Evolutionary conservation across 2,329 filamentous ascomycete species (phyloP), one percentile per base, ranked within the genome.

Genomic region (Pseudogymnoascus sp.): DNA sequence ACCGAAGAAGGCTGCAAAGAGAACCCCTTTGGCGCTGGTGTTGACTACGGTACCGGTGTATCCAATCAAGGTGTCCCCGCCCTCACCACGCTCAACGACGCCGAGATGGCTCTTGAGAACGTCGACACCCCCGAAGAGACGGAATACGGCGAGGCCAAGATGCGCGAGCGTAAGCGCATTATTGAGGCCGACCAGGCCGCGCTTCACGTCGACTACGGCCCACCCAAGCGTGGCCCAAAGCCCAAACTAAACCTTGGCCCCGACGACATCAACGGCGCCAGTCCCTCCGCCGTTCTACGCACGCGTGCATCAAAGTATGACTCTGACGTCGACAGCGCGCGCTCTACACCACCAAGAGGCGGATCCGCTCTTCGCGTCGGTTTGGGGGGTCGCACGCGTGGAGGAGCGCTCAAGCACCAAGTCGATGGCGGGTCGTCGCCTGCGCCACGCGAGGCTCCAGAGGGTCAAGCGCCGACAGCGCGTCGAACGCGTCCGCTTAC

Each of bases 21-120:
- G 67, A 99, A 99, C 69, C 94, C 94, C 0, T 99, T 97, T 68
- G 94, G 94, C 0, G 72, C 78, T 9, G 86, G 85, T 11, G 82
- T 88, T 2, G 85, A 87, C 69, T 88, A 88, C 64, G 81, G 79
- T 7, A 75, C 83, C 1, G 81, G 84, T 63, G 82, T 87, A 1
- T 82, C 83, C 41, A 88, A 87, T 64, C 85, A 88, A 70, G 85
- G 85, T 64, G 82, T 92, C 4, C 88, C 91, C 3, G 73, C 79
- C 12, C 80, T 95, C 65, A 79, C 83, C 32, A 77, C 81, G 66
- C 78, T 94, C 76, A 82, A 81, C 0, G 75, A 81, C 0, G 87
- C 89, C 47, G 79, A 91, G 68, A 82, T 86, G 67, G 80, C 76
- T 1, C 67, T 74, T 25, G 90, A 94, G 73, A 94, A 94, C 67